Evolutionary conservation across 164 flowering plant species (phyloP), one percentile per base, ranked within the genome.

Genomic region (Aristolochia californica): DNA sequence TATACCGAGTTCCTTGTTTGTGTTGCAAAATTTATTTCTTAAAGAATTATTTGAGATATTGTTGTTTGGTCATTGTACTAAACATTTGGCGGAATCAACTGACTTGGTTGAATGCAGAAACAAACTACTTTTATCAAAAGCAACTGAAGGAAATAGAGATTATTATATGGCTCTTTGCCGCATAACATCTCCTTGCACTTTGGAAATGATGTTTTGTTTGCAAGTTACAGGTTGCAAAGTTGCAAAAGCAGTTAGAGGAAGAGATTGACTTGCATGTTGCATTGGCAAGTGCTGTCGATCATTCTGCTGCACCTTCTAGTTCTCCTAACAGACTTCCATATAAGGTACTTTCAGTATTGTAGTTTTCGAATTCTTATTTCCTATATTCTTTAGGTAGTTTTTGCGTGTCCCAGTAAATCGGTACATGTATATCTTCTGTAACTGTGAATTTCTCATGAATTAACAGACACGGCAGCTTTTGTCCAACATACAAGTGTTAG

Each of bases 381-480:
- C n/a, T n/a, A n/a, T n/a, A n/a, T n/a, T n/a, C n/a, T n/a, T n/a
- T n/a, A 50, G 22, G 10, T 50, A 50, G n/a, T 49, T 50, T 10
- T 34, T 9, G 40, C 40, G 55, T 49, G 13, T 65, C 38, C 16
- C 57, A 25, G 20, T 17, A 5, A 13, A 28, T 18, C 16, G 21
- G 16, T 45, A 45, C 52, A 58, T 45, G 48, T 23, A 1, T 2
- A 13, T 52, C 22, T n/a, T 47, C 50, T 47, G 18, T 47, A 47
- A 17, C 50, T 14, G 5, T 17, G 18, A 17, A 5, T 43, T 7
- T 60, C 25, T 49, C 5, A 13, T 17, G 54, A 43, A 13, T 24
- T 47, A 14, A 48, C 69, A 77, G 80, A 72, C 73, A 45, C 70
- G 62, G 59, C 68, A 77, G 43, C 74, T 77, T 20, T 55, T 77